Percentiles rank a stretch among this genome's conserved stretches.
phyloP scores from a whole-genome alignment of 2,329 filamentous ascomycete genomes.

The Diaporthe vaccinii region DNA sequence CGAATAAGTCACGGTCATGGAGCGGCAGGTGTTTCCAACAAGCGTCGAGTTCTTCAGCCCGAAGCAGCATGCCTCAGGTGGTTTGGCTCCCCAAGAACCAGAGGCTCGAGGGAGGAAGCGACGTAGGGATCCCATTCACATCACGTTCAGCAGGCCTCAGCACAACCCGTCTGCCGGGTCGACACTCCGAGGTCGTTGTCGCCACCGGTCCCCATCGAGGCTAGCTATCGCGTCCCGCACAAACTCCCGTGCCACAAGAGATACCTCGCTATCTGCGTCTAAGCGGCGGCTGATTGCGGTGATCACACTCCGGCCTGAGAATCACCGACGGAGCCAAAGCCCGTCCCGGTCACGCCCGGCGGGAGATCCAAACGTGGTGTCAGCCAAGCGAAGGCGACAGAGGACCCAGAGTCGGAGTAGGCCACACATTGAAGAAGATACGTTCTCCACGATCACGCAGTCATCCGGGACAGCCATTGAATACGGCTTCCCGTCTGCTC shows the following conservation, averaged over 20 bases:
- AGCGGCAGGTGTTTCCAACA: constrained; percentile 1
- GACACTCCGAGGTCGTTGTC: constrained; percentile 57
- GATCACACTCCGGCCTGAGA: constrained; percentile 49
- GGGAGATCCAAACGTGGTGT: constrained; percentile 43
- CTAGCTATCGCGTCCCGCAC: constrained; percentile 46
- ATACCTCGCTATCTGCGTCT: constrained; percentile 49
- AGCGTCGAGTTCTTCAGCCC: constrained; percentile 23
- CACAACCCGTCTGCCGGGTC: constrained; percentile 54
- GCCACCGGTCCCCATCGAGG: constrained; percentile 54
- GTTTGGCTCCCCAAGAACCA: constrained; percentile 49
- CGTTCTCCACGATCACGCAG: constrained; percentile 34
- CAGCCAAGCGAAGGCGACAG: constrained; percentile 50
- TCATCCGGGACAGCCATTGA: constrained; percentile 35
- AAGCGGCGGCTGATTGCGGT: constrained; percentile 50
- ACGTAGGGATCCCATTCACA: constrained; percentile 49
- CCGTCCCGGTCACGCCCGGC: constrained; percentile 53
- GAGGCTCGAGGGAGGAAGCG: constrained; percentile 55
- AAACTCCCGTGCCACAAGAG: constrained; percentile 42
- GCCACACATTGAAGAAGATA: constrained; percentile 41
- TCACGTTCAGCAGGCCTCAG: constrained; percentile 44
- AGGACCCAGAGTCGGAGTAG: constrained; percentile 56
- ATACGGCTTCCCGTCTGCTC: constrained; percentile 33
- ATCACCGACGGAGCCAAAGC: constrained; percentile 50
- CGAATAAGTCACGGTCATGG: constrained; percentile 27
- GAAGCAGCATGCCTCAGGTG: constrained; percentile 39